These are phyloP conservation scores for Pichia norvegensis DNA, from an alignment of 1,139 yeast species.

Conservation along the genomic window DNA sequence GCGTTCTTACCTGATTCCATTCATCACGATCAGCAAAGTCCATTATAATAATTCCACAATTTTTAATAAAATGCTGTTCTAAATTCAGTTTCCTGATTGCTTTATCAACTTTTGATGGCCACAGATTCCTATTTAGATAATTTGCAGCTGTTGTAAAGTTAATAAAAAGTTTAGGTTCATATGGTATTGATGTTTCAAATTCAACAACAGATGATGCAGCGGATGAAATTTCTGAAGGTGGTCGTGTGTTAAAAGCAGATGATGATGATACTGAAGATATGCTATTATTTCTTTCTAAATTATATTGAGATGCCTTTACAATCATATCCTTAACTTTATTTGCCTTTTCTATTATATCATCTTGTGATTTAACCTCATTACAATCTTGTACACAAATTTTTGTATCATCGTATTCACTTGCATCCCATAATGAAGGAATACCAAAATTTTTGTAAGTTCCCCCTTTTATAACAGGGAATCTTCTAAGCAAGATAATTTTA, in stretches of 20 bases:
- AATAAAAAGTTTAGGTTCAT: conserved; percentile 47
- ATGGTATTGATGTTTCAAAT: neutral
- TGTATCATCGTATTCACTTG: conserved; percentile 55
- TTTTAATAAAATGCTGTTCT: conserved; percentile 43
- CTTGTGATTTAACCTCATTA: conserved; percentile 51
- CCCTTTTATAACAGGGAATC: conserved; percentile 56
- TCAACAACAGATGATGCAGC: neutral
- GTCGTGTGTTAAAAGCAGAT: neutral
- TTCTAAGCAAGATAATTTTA: conserved; percentile 56
- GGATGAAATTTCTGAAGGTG: neutral
- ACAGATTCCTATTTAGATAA: conserved; percentile 61
- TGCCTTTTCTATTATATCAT: conserved; percentile 52
- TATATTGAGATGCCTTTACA: conserved; percentile 46
- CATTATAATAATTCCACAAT: conserved; percentile 51
- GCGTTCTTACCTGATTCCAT: conserved; percentile 49
- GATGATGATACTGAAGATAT: conserved; percentile 13
- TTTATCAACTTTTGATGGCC: conserved; percentile 65
- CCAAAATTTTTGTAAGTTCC: conserved; percentile 43
- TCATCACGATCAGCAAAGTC: conserved; percentile 60
- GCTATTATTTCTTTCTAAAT: conserved; percentile 28
- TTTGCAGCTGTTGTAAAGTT: conserved; percentile 74
- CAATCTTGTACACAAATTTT: conserved; percentile 64
- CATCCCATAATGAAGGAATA: conserved; percentile 65
- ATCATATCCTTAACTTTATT: conserved; percentile 51
- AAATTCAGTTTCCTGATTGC: conserved; percentile 44